phyloP scores from a whole-genome alignment of 2,329 filamentous ascomycete genomes.

The Fusarium penzigii region DNA sequence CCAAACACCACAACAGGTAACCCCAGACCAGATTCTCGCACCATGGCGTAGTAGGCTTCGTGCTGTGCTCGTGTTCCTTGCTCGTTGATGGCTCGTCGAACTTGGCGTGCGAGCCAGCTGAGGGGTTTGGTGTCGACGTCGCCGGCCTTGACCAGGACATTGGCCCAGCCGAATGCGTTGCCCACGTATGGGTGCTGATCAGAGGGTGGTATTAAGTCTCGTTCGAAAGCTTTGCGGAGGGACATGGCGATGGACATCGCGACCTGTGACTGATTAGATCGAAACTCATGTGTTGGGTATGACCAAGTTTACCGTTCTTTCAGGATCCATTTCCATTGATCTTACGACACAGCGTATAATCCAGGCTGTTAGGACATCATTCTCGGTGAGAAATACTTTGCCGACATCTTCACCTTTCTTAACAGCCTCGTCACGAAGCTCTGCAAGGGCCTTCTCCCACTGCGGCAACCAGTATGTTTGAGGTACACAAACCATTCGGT shows the following conservation, averaged over 20 bases:
- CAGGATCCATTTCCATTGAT: constrained; percentile 2
- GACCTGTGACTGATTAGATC: background rate
- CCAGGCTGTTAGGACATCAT: constrained; percentile 11
- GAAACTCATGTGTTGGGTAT: background rate
- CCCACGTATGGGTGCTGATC: constrained; percentile 4
- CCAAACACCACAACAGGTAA: background rate
- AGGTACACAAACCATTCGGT: constrained; percentile 13
- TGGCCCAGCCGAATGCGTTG: constrained; percentile 11
- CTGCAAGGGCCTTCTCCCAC: background rate
- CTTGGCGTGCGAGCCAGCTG: constrained; percentile 2
- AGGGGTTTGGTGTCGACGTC: background rate
- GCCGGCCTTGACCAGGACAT: background rate
- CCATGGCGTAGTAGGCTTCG: constrained; percentile 1
- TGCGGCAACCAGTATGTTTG: constrained; percentile 6
- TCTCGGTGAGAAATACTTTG: constrained; percentile 14
- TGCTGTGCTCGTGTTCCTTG: constrained; percentile 5
- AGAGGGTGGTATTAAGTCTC: constrained; percentile 1
- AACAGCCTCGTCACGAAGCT: background rate
- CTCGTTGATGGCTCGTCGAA: constrained; percentile 4
- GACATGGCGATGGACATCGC: constrained; percentile 11
- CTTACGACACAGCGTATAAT: constrained; percentile 6
- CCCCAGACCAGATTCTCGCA: background rate
- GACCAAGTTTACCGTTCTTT: constrained; percentile 2
- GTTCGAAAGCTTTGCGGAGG: background rate
- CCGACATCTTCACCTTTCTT: background rate